Evolutionary conservation across 345 rosid species (phyloP), one percentile per base, ranked within the genome.

Genomic region (Pistacia atlantica): DNA sequence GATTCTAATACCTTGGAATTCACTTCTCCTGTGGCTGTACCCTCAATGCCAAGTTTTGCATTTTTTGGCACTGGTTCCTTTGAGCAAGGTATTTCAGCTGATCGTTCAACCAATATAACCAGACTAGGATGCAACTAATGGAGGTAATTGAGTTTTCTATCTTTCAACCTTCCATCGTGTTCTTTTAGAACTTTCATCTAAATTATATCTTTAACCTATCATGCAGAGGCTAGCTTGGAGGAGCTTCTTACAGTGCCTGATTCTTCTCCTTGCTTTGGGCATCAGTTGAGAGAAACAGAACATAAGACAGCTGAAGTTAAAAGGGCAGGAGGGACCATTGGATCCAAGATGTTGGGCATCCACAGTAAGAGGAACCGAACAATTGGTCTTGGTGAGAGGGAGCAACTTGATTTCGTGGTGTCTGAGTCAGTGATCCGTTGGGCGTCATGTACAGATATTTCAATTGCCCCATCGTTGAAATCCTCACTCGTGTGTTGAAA

Each of bases 351-450:
- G 58, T 80, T 76, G 70, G 84, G 86, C 38, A 73, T 89, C 58
- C 89, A 80, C 60, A 81, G 83, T 74, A 89, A 82, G 86, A 84
- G 91, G 80, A 83, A 90, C 81, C 87, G 70, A 31, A 89, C 94
- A 3, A 89, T 90, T 31, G 89, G 92, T 49, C 82, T 86, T 7
- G 92, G 92, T 0, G 91, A 88, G 74, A 79, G 69, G 13, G 87
- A 89, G 67, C 87, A 78, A 79, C 85, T 89, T 4, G 87, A 89
- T 73, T 77, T 87, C 52, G 58, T 80, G 71, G 86, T 77, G 61
- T 77, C 89, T 0, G 91, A 89, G 79, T 89, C 91, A 35, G 89
- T 90, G 28, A 87, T 90, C 80, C 89, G 94, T 1, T 87, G 91
- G 94, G 87, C 92, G 28, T 90, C 94, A 11, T 89, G 92, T 80